phyloP scores from a whole-genome alignment of 2,329 filamentous ascomycete species.

The Amylocarpus encephaloides region DNA sequence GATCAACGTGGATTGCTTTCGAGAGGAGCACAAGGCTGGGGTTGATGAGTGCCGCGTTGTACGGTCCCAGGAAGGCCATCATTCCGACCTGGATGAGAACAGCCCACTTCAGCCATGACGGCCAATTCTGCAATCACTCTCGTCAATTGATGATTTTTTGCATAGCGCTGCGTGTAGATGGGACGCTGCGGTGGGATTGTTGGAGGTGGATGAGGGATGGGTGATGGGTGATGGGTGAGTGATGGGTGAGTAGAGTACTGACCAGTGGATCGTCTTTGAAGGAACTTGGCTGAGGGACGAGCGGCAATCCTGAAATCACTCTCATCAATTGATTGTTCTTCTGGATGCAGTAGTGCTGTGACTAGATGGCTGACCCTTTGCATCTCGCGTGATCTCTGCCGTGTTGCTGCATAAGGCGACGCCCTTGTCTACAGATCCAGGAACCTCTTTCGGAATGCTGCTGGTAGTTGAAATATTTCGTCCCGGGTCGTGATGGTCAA shows the following conservation, averaged over 20 bases:
- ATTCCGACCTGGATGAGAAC: constrained; percentile 29
- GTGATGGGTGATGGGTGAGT: too few relatives aligned
- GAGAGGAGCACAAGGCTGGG: constrained; percentile 27
- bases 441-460: background rate
- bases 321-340: constrained; percentile 12
- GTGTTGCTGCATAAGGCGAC: background rate
- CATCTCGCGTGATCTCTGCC: background rate
- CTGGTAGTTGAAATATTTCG: background rate
- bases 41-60: constrained; percentile 28
- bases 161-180: background rate
- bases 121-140: constrained; percentile 25
- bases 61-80: constrained; percentile 30
- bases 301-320: constrained; percentile 23
- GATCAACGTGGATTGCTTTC: constrained; percentile 19
- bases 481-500: background rate
- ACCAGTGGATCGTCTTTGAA: constrained; percentile 30
- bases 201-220: too few relatives aligned
- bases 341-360: background rate
- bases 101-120: constrained; percentile 29
- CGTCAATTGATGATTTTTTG: background rate
- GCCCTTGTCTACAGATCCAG: background rate
- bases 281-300: constrained; percentile 28
- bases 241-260: too few relatives aligned
- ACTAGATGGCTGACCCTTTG: background rate
- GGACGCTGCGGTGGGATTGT: background rate